Base-by-base conservation (phyloP, 257 asterid species). In the Penstemon davidsonii region DNA sequence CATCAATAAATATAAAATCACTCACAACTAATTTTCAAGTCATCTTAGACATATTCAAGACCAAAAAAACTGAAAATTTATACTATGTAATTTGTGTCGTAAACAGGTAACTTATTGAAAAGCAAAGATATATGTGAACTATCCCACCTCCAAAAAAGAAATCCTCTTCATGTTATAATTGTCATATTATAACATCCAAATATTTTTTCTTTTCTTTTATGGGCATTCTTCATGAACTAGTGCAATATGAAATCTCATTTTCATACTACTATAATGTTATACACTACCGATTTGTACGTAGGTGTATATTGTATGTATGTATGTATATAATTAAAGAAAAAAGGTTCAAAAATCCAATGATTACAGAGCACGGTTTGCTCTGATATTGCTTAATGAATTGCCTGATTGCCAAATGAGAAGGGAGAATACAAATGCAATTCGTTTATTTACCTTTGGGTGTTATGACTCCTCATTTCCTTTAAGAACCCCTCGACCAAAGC, bases 401-500 rank as follows among this genome's bases (percentile, higher is more conserved):
- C 59, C 67, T 55, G 51, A 6, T 25, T 41, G 33, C 64, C 43
- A 55, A 54, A 36, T 7, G 33, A 25, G 33, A 7, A 45, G 19
- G 44, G 33, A 1, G 3, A 37, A 25, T 25, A 25, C 33, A 25
- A 25, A 25, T 25, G 10, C 2, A 67, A 5, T 36, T 50, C 47
- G 12, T 36, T 44, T 7, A n/a, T 43, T 80, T 74, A 90, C 98
- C 96, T 84, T 55, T 66, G 66, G 45, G 57, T 50, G 63, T 57
- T 63, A 13, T 7, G 70, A 25, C 41, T 67, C 82, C 84, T 90
- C 81, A 76, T 66, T 69, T 84, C 86, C 81, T 58, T 72, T 46
- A 75, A 61, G 69, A 85, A 80, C 75, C 76, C 82, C 71, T 76
- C 64, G 10, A 83, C 94, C 83, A 94, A 72, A 69, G 82, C 83